phyloP scores from a whole-genome alignment of 345 rosid species.

The Gossypium anomalum region DNA sequence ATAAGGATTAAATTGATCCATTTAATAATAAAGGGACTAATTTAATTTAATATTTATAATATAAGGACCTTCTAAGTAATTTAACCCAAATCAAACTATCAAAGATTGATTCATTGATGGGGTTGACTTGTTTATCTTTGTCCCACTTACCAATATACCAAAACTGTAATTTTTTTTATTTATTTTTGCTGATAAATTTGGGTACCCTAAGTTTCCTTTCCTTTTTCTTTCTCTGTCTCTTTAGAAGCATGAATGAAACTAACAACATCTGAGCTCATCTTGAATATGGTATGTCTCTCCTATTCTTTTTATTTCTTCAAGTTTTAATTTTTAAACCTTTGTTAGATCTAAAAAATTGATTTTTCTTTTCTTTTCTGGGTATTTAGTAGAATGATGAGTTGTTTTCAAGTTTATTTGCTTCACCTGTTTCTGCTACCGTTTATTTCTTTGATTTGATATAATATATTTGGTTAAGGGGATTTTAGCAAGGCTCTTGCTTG shows the following conservation, averaged over 20 bases:
- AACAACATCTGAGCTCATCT: conserved; percentile 18
- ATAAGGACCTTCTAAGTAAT: no score
- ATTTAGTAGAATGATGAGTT: conserved; percentile 15
- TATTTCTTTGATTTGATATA: neutral
- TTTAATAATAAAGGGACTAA: no score
- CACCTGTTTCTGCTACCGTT: neutral
- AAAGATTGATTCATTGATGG: conserved; percentile 18
- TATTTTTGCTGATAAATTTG: conserved; percentile 10
- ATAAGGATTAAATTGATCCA: no score
- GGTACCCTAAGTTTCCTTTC: neutral
- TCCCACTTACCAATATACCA: conserved; percentile 8
- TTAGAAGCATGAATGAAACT: neutral
- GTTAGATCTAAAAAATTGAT: neutral
- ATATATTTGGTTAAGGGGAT: neutral
- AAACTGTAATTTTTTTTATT: neutral
- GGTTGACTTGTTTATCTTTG: conserved; percentile 18
- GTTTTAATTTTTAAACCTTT: neutral
- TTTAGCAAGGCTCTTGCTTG: neutral
- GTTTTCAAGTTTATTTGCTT: conserved; percentile 11
- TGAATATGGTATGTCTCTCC: conserved; percentile 26
- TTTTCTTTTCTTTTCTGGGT: conserved; percentile 13
- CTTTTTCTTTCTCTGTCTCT: neutral
- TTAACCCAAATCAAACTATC: neutral
- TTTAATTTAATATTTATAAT: no score
- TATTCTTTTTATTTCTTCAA: neutral